Percentiles rank a stretch among this genome's conserved stretches.
These are phyloP conservation scores for thale cress (Arabidopsis thaliana) DNA, from an alignment of 345 rosid genomes.

Conservation along the genomic window TAIR10.1 NC_003075.7:16524501-16525000, in stretches of 20 bases:
- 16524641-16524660: background rate
- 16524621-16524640: background rate
- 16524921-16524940: background rate
- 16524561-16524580: background rate
- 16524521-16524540: background rate
- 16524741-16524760: slow-evolving; percentile 31
- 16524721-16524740: slow-evolving; percentile 37
- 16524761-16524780: slow-evolving; percentile 31
- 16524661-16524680: slow-evolving; percentile 17
- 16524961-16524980: background rate
- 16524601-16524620: background rate
- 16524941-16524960: background rate
- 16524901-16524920: background rate
- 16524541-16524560: background rate
- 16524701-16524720: slow-evolving; percentile 34
- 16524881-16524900: slow-evolving; percentile 10
- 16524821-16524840: slow-evolving; percentile 26
- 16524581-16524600: background rate
- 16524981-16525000: background rate
- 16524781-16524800: slow-evolving; percentile 15
- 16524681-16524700: slow-evolving; percentile 19
- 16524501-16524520: background rate
- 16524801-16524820: slow-evolving; percentile 25
- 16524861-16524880: slow-evolving; percentile 4
- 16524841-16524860: slow-evolving; percentile 29